These are phyloP conservation scores for Aspergillus wentii DNA, from an alignment of 495 filamentous ascomycete species.

Conservation along the genomic window DNA sequence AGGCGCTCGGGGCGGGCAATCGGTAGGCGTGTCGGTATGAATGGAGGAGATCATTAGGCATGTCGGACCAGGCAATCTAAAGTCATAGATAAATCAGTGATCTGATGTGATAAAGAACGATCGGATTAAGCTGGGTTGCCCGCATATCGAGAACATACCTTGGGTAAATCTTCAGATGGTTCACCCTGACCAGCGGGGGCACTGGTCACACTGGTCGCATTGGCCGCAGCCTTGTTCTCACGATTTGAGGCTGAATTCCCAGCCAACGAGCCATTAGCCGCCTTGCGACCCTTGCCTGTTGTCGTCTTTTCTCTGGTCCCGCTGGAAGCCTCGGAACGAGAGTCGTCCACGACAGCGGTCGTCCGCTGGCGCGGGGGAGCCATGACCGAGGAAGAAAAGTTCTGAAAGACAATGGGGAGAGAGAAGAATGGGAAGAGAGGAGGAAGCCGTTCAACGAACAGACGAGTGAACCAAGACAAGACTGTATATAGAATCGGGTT, in stretches of 20 bases:
- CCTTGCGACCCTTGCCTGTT: slow-evolving; percentile 30
- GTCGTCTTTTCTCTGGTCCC: slow-evolving; percentile 40
- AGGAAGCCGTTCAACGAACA: slow-evolving; percentile 1
- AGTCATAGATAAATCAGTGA: no score
- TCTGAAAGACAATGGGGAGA: no score
- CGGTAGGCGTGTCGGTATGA: slow-evolving; percentile 75
- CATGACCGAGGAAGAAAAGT: slow-evolving; percentile 27
- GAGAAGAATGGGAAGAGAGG: slow-evolving; percentile 3
- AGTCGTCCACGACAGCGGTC: slow-evolving; percentile 43
- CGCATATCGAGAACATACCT: slow-evolving; percentile 23
- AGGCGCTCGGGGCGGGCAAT: slow-evolving; percentile 64
- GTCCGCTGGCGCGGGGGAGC: slow-evolving; percentile 44
- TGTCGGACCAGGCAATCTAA: slow-evolving; percentile 75
- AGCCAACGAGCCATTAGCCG: slow-evolving; percentile 9
- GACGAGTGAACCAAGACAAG: not conserved
- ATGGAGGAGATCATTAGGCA: slow-evolving; percentile 68
- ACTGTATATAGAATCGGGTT: no score
- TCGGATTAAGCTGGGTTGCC: no score
- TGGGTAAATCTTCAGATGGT: slow-evolving; percentile 23
- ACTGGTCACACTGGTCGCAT: slow-evolving; percentile 31
- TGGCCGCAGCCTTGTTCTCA: slow-evolving; percentile 17
- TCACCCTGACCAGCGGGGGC: slow-evolving; percentile 26
- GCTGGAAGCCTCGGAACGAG: slow-evolving; percentile 50
- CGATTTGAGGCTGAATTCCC: slow-evolving; percentile 3
- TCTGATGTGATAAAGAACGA: no score